These are phyloP conservation scores for Plasmodium yoelii DNA, from an alignment of 169 alveolate genomes.

Conservation along the genomic window DNA sequence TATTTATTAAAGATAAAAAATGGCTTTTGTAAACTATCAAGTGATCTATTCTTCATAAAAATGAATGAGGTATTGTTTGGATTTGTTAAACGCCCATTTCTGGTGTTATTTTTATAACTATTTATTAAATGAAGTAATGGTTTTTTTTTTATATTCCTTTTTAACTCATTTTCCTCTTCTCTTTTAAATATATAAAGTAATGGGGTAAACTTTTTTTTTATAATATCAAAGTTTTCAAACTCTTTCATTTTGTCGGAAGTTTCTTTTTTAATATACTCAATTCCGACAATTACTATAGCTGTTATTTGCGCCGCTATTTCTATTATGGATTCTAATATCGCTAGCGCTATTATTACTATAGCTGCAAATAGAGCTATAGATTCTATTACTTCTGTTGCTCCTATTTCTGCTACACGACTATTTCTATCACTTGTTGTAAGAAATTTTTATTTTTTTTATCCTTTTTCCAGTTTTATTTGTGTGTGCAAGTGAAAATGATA, in stretches of 20 bases:
- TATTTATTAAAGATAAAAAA: constrained; percentile 32
- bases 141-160: constrained; percentile 23
- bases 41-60: constrained; percentile 23
- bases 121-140: constrained; percentile 22
- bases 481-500: too few relatives aligned
- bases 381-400: too few relatives aligned
- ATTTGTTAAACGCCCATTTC: not conserved
- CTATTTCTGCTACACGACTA: too few relatives aligned
- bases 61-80: constrained; percentile 9
- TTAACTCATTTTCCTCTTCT: constrained; percentile 65
- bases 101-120: not conserved
- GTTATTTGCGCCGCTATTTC: too few relatives aligned
- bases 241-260: constrained; percentile 41
- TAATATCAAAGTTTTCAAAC: constrained; percentile 41
- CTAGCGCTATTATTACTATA: too few relatives aligned
- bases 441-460: too few relatives aligned
- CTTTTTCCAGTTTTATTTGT: too few relatives aligned
- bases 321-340: too few relatives aligned
- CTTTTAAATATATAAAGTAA: constrained; percentile 48
- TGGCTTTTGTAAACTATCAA: constrained; percentile 30
- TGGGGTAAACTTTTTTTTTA: constrained; percentile 53
- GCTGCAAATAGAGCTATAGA: too few relatives aligned
- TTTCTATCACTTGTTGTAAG: too few relatives aligned
- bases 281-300: not conserved
- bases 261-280: not conserved